A percentile compares a stretch with the other conserved stretches of the same genome.
phyloP scores from a whole-genome alignment of 352 stramenopile genomes.

The Phytopythium montanum region DNA sequence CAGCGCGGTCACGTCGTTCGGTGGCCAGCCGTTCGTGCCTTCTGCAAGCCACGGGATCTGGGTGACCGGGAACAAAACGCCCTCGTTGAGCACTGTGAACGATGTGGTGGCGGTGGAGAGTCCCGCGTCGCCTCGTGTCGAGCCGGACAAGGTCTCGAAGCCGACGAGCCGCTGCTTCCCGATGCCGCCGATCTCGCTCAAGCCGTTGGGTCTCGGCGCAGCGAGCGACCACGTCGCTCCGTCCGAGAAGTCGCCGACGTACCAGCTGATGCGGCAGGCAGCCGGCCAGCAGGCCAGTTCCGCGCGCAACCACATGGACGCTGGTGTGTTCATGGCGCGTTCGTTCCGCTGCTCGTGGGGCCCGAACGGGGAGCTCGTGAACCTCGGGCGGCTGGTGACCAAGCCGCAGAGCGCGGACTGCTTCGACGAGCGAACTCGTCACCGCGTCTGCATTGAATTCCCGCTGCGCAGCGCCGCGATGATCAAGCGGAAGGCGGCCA shows the following conservation, averaged over 20 bases:
- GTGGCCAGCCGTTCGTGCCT: constrained; percentile 9
- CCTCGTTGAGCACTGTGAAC: neutral
- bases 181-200: constrained; percentile 13
- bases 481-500: constrained; percentile 23
- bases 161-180: constrained; percentile 1
- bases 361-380: constrained; percentile 69
- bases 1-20: constrained; percentile 35
- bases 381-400: constrained; percentile 44
- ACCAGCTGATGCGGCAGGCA: constrained; percentile 58
- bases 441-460: constrained; percentile 49
- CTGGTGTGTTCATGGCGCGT: constrained; percentile 68
- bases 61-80: neutral
- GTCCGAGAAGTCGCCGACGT: constrained; percentile 54
- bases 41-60: constrained; percentile 12
- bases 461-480: constrained; percentile 31
- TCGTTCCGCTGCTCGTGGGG: constrained; percentile 84
- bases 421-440: constrained; percentile 15
- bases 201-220: constrained; percentile 36
- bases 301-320: constrained; percentile 54
- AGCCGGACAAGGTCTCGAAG: neutral
- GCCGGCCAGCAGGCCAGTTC: constrained; percentile 24
- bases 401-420: constrained; percentile 12
- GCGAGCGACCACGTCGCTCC: constrained; percentile 20
- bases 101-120: neutral
- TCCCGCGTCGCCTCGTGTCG: constrained; percentile 7